Evolutionary conservation across 495 filamentous ascomycete genomes (phyloP).

Genomic region (Penicillium goetzii): DNA sequence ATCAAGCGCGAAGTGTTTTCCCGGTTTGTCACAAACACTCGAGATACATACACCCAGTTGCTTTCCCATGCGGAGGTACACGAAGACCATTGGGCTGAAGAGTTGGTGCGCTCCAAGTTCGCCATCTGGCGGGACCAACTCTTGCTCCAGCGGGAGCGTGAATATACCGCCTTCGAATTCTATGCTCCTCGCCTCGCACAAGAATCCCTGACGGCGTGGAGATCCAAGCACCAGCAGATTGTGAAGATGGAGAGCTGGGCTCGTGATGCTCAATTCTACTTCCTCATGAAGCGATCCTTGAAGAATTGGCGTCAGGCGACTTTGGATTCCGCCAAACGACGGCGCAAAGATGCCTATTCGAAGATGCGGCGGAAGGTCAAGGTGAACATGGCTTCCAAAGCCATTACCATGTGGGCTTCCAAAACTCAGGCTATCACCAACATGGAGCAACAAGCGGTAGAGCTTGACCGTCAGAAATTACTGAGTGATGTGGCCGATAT

Average conservation of each 20-base stretch:
- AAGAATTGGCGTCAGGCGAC: conserved; percentile 60
- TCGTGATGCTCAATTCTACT: conserved; percentile 61
- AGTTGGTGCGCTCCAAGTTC: conserved; percentile 44
- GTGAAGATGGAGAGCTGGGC: conserved; percentile 57
- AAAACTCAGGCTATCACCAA: conserved; percentile 43
- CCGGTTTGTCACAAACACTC: conserved; percentile 46
- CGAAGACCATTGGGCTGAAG: conserved; percentile 38
- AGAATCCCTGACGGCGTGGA: conserved; percentile 54
- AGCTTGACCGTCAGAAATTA: conserved; percentile 43
- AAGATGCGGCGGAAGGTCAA: conserved; percentile 61
- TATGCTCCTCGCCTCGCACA: conserved; percentile 54
- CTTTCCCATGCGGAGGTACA: conserved; percentile 43
- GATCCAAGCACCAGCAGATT: conserved; percentile 47
- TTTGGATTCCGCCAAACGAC: conserved; percentile 53
- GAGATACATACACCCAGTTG: conserved; percentile 43
- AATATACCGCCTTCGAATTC: conserved; percentile 57
- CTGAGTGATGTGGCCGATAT: conserved; percentile 43
- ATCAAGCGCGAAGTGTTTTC: conserved; percentile 51
- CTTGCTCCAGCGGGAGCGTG: conserved; percentile 46
- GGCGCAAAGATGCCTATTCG: conserved; percentile 62
- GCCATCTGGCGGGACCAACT: conserved; percentile 49
- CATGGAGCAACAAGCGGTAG: conserved; percentile 49
- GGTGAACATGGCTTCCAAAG: conserved; percentile 55
- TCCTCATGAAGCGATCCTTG: conserved; percentile 55
- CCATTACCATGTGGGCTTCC: conserved; percentile 51